phyloP scores from a whole-genome alignment of 2,329 filamentous ascomycete species.

The Colletotrichum plurivorum region DNA sequence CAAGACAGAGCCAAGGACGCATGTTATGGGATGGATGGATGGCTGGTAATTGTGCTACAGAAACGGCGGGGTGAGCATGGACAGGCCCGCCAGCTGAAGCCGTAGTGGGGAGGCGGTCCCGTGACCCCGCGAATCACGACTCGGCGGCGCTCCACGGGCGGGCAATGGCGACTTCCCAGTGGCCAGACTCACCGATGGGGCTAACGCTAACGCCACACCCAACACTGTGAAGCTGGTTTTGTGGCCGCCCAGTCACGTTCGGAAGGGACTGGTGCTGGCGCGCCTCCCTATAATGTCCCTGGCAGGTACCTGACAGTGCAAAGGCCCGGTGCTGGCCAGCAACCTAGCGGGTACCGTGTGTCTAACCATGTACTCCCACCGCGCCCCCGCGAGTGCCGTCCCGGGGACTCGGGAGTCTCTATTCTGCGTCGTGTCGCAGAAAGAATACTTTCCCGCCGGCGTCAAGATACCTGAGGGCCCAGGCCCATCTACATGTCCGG shows the following conservation, averaged over 20 bases:
- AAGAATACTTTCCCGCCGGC: not conserved
- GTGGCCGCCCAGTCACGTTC: constrained; percentile 28
- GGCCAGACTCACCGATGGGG: constrained; percentile 13
- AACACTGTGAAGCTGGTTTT: constrained; percentile 18
- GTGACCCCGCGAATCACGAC: constrained; percentile 30
- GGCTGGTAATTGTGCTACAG: constrained; percentile 32
- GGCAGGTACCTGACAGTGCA: not conserved
- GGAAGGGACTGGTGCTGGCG: constrained; percentile 36
- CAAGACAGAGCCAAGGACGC: constrained; percentile 16
- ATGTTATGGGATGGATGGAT: constrained; percentile 5
- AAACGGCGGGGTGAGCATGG: constrained; percentile 39
- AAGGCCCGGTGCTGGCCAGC: no score
- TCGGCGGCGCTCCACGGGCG: constrained; percentile 28
- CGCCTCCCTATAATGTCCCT: not conserved
- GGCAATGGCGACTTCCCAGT: constrained; percentile 12
- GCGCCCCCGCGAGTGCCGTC: constrained; percentile 14
- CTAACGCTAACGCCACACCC: constrained; percentile 36
- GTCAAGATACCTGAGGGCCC: constrained; percentile 20
- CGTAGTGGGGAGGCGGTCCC: not conserved
- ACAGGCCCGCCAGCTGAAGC: constrained; percentile 30
- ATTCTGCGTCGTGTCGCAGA: not conserved
- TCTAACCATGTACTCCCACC: constrained; percentile 28
- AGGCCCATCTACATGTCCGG: constrained; percentile 27
- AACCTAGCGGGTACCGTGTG: constrained; percentile 9
- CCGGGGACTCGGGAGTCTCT: constrained; percentile 24